Conservation (phyloP, 176 grass and related monocot species). For the Oryza glaberrima region DNA sequence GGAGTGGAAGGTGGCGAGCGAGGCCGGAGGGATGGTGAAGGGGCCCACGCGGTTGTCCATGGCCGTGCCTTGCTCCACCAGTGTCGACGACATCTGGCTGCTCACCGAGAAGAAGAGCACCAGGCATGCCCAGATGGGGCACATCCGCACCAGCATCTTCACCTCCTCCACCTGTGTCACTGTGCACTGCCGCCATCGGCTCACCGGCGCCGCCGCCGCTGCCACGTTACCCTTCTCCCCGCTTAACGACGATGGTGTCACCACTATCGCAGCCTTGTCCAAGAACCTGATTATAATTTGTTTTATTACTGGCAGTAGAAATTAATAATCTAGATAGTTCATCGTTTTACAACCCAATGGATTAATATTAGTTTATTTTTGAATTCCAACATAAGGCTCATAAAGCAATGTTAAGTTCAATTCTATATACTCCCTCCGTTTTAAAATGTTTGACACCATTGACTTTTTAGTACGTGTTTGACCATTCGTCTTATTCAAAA, state of each 20-base stretch:
- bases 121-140: slow-evolving; percentile 38
- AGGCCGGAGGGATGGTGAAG: slow-evolving; percentile 44
- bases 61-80: slow-evolving; percentile 44
- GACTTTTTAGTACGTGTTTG: too few relatives aligned
- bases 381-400: too few relatives aligned
- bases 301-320: too few relatives aligned
- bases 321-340: too few relatives aligned
- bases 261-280: slow-evolving; percentile 46
- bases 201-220: not conserved
- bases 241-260: not conserved
- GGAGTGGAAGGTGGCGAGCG: slow-evolving; percentile 34
- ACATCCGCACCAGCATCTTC: slow-evolving; percentile 48
- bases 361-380: too few relatives aligned
- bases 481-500: too few relatives aligned
- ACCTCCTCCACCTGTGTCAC: slow-evolving; percentile 57
- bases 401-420: too few relatives aligned
- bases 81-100: slow-evolving; percentile 33
- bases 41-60: slow-evolving; percentile 44
- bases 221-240: not conserved
- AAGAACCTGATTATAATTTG: slow-evolving; percentile 20
- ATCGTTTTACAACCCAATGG: too few relatives aligned
- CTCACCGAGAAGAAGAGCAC: slow-evolving; percentile 35
- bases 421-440: too few relatives aligned
- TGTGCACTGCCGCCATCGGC: slow-evolving; percentile 44
- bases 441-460: too few relatives aligned